Evolutionary conservation across 108 stramenopile genomes (phyloP).

Genomic region (Cyclotella kingstonii): DNA sequence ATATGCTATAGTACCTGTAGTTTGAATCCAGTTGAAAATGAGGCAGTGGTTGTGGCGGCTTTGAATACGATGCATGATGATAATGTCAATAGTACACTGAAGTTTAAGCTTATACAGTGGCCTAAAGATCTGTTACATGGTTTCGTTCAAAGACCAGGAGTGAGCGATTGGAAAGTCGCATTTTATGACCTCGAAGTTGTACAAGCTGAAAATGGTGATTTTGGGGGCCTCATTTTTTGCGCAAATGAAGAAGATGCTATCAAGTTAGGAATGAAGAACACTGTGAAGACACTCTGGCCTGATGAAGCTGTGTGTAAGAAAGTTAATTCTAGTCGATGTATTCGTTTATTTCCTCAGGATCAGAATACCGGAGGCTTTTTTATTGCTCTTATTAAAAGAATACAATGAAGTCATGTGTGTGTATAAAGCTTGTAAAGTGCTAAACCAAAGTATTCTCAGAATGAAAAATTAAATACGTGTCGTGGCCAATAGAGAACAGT

Average conservation of each 20-base stretch:
- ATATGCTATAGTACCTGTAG: constrained; percentile 86
- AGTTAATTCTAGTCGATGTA: constrained; percentile 61
- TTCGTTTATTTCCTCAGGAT: constrained; percentile 93
- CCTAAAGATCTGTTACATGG: constrained; percentile 38
- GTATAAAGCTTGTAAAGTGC: too few relatives aligned
- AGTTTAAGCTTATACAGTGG: constrained; percentile 50
- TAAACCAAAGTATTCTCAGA: too few relatives aligned
- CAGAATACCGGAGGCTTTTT: constrained; percentile 97
- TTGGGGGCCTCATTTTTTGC: constrained; percentile 52
- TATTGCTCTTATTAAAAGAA: constrained; percentile 76
- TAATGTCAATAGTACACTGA: neutral
- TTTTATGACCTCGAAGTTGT: constrained; percentile 44
- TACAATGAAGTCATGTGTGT: too few relatives aligned
- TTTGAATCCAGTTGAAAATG: constrained; percentile 91
- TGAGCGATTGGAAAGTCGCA: constrained; percentile 65
- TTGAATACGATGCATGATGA: constrained; percentile 16
- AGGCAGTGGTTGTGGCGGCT: constrained; percentile 86
- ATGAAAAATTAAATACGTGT: too few relatives aligned
- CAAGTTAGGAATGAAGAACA: constrained; percentile 30
- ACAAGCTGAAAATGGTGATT: constrained; percentile 28
- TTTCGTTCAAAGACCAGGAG: constrained; percentile 52
- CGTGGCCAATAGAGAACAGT: too few relatives aligned
- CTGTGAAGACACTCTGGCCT: constrained; percentile 60
- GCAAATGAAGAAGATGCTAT: constrained; percentile 45
- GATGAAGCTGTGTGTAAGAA: neutral